These are phyloP conservation scores for Coemansia furcata DNA, from an alignment of 192 early-diverging fungal genomes.

Conservation along the genomic window DNA sequence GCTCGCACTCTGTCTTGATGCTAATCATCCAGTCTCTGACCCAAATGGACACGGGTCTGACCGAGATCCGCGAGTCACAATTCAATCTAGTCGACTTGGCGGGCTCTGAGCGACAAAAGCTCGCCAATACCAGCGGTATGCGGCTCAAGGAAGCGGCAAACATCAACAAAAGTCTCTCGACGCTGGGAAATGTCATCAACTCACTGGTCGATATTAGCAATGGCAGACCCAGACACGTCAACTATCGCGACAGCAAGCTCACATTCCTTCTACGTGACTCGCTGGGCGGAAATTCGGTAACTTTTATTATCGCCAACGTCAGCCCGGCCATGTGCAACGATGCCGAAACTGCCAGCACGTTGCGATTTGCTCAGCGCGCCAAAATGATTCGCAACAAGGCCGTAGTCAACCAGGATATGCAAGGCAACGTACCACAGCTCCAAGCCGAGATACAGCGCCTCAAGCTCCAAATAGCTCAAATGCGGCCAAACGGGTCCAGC, in stretches of 20 bases:
- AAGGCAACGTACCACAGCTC: conserved; percentile 63
- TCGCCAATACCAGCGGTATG: conserved; percentile 59
- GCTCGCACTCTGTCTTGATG: conserved; percentile 79
- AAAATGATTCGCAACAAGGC: conserved; percentile 74
- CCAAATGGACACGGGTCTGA: conserved; percentile 52
- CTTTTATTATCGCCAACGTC: conserved; percentile 65
- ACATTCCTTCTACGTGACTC: conserved; percentile 68
- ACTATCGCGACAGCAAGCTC: conserved; percentile 68
- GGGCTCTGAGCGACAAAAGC: conserved; percentile 70
- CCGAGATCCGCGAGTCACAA: conserved; percentile 61
- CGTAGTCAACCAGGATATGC: conserved; percentile 66
- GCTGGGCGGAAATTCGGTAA: conserved; percentile 69
- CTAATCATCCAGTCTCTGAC: conserved; percentile 70
- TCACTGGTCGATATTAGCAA: conserved; percentile 66
- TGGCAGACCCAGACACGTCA: conserved; percentile 61
- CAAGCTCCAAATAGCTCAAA: conserved; percentile 48
- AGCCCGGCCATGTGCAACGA: conserved; percentile 55
- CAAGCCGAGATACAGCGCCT: conserved; percentile 60
- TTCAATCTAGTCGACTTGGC: conserved; percentile 83
- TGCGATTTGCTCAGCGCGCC: conserved; percentile 67
- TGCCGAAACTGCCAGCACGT: conserved; percentile 61
- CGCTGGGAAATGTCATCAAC: conserved; percentile 81
- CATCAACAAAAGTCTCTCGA: conserved; percentile 80
- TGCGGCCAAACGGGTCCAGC: conserved; percentile 1
- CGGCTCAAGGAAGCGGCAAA: conserved; percentile 76